A percentile compares a stretch with the other conserved stretches of the same genome.
phyloP scores from a whole-genome alignment of 768 basidiomycete genomes.

The Tricholoma bakamatsutake region DNA sequence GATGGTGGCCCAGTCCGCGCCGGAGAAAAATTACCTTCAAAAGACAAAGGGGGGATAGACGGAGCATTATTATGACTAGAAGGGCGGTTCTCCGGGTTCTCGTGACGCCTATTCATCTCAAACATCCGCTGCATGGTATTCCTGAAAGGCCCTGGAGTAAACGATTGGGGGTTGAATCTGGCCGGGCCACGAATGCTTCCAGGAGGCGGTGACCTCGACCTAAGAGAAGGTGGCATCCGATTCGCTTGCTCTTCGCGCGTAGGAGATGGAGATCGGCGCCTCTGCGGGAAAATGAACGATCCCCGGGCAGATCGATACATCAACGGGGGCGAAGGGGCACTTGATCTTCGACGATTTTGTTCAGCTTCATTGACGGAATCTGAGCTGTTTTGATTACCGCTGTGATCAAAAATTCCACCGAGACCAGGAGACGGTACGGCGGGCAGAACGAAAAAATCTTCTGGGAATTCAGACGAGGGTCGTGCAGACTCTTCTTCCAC shows the following conservation, averaged over 20 bases:
- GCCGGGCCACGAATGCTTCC: neutral
- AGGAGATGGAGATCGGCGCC: constrained; percentile 8
- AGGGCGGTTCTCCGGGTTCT: constrained; percentile 7
- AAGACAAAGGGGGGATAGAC: constrained; percentile 34
- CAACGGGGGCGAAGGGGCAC: neutral
- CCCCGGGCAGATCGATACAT: neutral
- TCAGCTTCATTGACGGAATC: neutral
- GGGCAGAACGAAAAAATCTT: neutral
- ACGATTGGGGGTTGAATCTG: constrained; percentile 29
- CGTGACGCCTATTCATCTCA: constrained; percentile 10
- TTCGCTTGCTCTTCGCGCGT: neutral
- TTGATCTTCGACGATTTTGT: neutral
- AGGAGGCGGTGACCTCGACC: constrained; percentile 5
- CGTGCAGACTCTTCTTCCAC: neutral
- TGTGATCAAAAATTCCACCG: constrained; percentile 11
- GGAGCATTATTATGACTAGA: constrained; percentile 1
- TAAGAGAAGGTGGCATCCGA: neutral
- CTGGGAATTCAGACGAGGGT: neutral
- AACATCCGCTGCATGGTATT: constrained; percentile 36
- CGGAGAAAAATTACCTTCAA: constrained; percentile 21
- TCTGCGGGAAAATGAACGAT: neutral
- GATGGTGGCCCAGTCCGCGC: neutral
- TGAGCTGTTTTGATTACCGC: neutral
- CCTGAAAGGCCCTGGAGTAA: constrained; percentile 42
- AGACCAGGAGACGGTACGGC: constrained; percentile 17